phyloP scores from a whole-genome alignment of 2,329 filamentous ascomycete genomes.

The Knoxdaviesia capensis region DNA sequence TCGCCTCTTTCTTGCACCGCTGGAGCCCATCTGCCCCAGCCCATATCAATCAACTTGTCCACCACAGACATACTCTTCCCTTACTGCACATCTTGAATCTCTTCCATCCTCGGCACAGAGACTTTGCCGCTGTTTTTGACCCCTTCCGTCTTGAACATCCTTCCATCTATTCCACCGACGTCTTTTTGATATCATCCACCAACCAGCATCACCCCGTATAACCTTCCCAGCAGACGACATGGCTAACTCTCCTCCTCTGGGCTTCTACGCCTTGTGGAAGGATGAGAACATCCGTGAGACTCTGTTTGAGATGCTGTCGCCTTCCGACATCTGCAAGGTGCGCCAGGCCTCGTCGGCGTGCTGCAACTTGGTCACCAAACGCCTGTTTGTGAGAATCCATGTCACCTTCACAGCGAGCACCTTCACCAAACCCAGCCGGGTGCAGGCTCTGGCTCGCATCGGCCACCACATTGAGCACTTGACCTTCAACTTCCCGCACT shows the following conservation, averaged over 20 bases:
- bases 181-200: too few species aligned
- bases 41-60: too few species aligned
- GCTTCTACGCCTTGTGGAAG: slow-evolving; percentile 35
- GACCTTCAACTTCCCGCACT: slow-evolving; percentile 59
- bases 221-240: too few species aligned
- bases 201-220: too few species aligned
- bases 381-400: slow-evolving; percentile 47
- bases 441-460: slow-evolving; percentile 57
- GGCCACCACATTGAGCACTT: slow-evolving; percentile 63
- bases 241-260: slow-evolving; percentile 10
- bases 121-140: too few species aligned
- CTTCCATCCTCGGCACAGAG: too few species aligned
- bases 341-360: slow-evolving; percentile 50
- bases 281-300: slow-evolving; percentile 26
- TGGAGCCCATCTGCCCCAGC: too few species aligned
- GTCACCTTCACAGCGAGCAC: slow-evolving; percentile 53
- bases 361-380: slow-evolving; percentile 47
- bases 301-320: slow-evolving; percentile 28
- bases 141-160: too few species aligned
- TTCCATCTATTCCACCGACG: too few species aligned
- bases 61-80: too few species aligned
- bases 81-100: too few species aligned
- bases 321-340: slow-evolving; percentile 33
- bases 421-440: slow-evolving; percentile 53
- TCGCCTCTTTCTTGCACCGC: too few species aligned